Percentiles rank a stretch among this genome's conserved stretches.
phyloP scores from a whole-genome alignment of 1,139 yeast genomes.

The Diutina rugosa region DNA sequence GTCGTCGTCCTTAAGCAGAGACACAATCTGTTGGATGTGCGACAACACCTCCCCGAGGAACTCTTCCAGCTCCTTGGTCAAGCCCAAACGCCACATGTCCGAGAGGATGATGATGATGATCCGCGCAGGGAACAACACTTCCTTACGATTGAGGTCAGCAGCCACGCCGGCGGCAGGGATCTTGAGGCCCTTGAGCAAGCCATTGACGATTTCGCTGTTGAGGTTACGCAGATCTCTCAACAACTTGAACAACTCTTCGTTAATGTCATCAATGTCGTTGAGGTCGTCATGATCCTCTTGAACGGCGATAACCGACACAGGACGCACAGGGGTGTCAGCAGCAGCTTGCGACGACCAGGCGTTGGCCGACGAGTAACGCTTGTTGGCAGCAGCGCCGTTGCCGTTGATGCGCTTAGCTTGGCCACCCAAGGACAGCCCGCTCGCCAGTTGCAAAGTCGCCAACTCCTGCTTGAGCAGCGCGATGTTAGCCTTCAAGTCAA shows the following conservation, averaged over 20 bases:
- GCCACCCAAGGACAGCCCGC: background rate
- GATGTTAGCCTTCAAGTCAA: conserved; percentile 55
- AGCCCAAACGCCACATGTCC: conserved; percentile 97
- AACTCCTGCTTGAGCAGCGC: conserved; percentile 58
- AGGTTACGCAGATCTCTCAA: conserved; percentile 71
- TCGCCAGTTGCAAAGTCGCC: conserved; percentile 28
- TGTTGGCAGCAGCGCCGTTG: conserved; percentile 9
- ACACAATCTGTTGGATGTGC: conserved; percentile 72
- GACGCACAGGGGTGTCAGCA: conserved; percentile 12
- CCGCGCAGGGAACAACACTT: conserved; percentile 93
- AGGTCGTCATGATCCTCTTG: conserved; percentile 34
- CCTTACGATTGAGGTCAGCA: conserved; percentile 74
- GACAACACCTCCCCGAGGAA: conserved; percentile 85
- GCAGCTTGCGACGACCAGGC: conserved; percentile 20
- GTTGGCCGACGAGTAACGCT: conserved; percentile 31
- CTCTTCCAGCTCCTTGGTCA: conserved; percentile 84
- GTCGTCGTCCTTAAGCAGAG: conserved; percentile 67
- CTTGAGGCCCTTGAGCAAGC: conserved; percentile 76
- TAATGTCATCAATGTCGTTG: conserved; percentile 52
- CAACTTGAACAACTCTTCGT: conserved; percentile 58
- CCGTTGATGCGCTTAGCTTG: background rate
- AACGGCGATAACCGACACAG: conserved; percentile 49
- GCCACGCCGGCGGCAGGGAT: conserved; percentile 81
- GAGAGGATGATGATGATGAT: conserved; percentile 82
- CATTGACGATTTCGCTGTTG: conserved; percentile 79